Evolutionary conservation across 345 rosid genomes (phyloP), one percentile per base, ranked within the genome.

Genomic region (Euclidium syriacum): DNA sequence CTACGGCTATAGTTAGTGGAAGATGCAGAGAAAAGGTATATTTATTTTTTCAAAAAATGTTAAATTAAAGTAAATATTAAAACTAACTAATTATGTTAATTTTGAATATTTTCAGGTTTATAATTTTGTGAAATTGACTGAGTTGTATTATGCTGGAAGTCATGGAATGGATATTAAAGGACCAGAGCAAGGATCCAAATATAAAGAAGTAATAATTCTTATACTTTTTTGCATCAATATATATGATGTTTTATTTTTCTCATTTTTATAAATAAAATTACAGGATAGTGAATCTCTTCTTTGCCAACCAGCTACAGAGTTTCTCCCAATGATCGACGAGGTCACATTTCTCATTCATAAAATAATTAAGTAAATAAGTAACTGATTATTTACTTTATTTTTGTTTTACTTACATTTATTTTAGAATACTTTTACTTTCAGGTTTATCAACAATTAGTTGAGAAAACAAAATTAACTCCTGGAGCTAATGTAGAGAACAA

Each of bases 121-220:
- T 71, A 80, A 80, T 17, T 94, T 94, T 65, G 97, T 94, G 30
- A 77, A 81, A 68, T 52, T 94, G 52, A 79, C 83, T 3, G 99
- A 67, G 61, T 86, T 94, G 38, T 87, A 90, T 53, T 94, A 94
- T 59, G 99, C 99, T 0, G 97, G 95, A 32, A 94, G 99, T 77
- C 99, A 94, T 74, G 99, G 99, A 20, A 94, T 94, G 99, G 99
- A 94, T 78, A 94, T 94, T 36, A 85, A 78, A 72, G 97, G 97
- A 4, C 98, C 99, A 58, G 82, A 83, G 74, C 94, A 82, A 68
- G 39, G 52, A 19, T 63, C 25, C 29, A 47, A 15, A 43, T 49
- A 49, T 33, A 61, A 39, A 19, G 12, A 62, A 72, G 91, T 8
- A 77, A 67, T 73, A 73, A 56, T 32, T 16, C 32, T 42, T 25